A percentile compares a stretch with the other conserved stretches of the same genome.
Conservation (phyloP, 192 early-diverging fungal genomes). For the Thoreauomyces humboldtii region DNA sequence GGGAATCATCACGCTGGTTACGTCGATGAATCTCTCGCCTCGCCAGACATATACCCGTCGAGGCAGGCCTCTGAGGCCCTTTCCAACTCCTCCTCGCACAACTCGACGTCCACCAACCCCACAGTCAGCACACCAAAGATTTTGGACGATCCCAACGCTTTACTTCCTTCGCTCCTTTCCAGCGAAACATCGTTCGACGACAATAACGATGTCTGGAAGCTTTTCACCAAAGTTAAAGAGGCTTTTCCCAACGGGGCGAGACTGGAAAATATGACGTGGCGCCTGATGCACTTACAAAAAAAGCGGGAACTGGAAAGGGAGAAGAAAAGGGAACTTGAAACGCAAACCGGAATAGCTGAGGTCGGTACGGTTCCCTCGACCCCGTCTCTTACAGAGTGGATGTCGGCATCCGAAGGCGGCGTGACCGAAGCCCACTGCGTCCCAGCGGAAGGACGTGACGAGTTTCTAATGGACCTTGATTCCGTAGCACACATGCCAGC, state of each 20-base stretch:
- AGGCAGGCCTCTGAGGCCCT: neutral
- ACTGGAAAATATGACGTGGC: conserved; percentile 81
- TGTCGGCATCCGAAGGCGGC: too few relatives aligned
- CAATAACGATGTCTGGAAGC: conserved; percentile 64
- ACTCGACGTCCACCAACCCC: neutral
- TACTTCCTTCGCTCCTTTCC: conserved; percentile 28
- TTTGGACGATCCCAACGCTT: conserved; percentile 17
- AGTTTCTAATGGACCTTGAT: too few relatives aligned
- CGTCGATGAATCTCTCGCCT: neutral
- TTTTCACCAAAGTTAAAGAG: conserved; percentile 78
- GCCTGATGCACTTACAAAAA: conserved; percentile 73
- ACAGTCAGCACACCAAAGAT: neutral
- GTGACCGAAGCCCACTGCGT: too few relatives aligned
- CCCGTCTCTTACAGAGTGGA: too few relatives aligned
- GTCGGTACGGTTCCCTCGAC: too few relatives aligned
- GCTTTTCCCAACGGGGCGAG: conserved; percentile 71
- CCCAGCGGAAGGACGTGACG: too few relatives aligned
- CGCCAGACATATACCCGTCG: neutral
- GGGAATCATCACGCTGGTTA: neutral
- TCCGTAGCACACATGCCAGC: too few relatives aligned
- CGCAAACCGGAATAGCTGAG: conserved; percentile 4
- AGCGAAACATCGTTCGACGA: conserved; percentile 23
- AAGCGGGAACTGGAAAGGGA: conserved; percentile 30
- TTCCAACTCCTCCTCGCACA: neutral
- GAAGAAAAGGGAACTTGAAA: neutral